Evolutionary conservation across 208 protist species (phyloP).

Genomic region (Crithidia bombi): DNA sequence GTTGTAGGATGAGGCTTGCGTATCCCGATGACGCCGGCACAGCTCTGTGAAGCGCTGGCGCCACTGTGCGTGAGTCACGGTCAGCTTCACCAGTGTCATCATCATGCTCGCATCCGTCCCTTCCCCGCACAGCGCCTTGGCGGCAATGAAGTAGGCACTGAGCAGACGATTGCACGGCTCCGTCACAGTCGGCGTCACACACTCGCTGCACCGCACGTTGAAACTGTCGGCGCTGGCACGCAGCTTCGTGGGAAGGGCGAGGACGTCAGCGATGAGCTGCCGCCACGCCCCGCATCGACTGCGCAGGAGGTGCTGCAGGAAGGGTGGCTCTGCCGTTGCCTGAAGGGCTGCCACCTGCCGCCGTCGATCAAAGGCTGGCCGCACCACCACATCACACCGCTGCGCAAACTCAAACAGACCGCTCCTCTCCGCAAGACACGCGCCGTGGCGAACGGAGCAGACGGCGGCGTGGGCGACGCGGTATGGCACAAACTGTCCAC

Average conservation of each 20-base stretch:
- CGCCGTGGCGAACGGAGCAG: conserved; percentile 42
- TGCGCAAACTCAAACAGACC: conserved; percentile 70
- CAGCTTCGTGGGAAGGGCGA: conserved; percentile 19
- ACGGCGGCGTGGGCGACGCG: conserved; percentile 42
- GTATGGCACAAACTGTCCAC: conserved; percentile 59
- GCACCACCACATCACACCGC: conserved; percentile 70
- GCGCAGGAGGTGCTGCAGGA: conserved; percentile 28
- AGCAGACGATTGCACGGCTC: conserved; percentile 54
- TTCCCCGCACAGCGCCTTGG: conserved; percentile 53
- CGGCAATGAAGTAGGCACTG: conserved; percentile 72
- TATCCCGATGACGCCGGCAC: background rate
- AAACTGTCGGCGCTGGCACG: background rate
- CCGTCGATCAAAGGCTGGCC: conserved; percentile 28
- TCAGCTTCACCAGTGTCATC: conserved; percentile 74
- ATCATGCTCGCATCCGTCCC: conserved; percentile 75
- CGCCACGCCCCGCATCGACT: conserved; percentile 42
- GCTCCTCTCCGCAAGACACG: conserved; percentile 34
- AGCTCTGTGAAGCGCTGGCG: conserved; percentile 29
- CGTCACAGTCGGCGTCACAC: conserved; percentile 51
- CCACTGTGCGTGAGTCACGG: conserved; percentile 60
- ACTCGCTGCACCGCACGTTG: background rate
- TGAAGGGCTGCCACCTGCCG: conserved; percentile 29
- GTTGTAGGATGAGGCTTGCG: too few relatives aligned
- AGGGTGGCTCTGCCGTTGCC: conserved; percentile 2
- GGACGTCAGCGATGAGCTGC: conserved; percentile 20